These are phyloP conservation scores for Nemania diffusa DNA, from an alignment of 2,329 filamentous ascomycete species.

Conservation along the genomic window DNA sequence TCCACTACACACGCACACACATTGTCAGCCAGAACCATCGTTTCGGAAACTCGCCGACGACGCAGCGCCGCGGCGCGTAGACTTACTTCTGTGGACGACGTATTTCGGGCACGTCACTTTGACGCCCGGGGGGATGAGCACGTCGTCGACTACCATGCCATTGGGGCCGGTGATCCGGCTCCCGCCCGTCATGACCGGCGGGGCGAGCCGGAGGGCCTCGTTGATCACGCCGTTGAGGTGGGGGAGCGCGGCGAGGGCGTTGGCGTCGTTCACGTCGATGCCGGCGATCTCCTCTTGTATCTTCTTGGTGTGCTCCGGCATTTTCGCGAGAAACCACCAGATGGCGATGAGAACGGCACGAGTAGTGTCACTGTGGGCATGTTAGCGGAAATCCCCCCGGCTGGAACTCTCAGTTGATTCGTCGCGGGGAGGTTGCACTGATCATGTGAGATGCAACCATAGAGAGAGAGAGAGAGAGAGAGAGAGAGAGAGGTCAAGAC, in stretches of 20 bases:
- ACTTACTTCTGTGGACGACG: constrained; percentile 39
- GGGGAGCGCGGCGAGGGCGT: constrained; percentile 29
- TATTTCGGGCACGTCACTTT: constrained; percentile 38
- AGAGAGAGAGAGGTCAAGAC: constrained; percentile 12
- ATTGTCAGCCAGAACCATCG: no score
- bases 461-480: neutral
- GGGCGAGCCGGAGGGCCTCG: constrained; percentile 34
- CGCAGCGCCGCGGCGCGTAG: no score
- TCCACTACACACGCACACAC: constrained; percentile 31
- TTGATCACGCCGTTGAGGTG: constrained; percentile 38
- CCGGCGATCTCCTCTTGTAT: constrained; percentile 29
- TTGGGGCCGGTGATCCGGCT: constrained; percentile 35
- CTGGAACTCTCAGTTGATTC: no score
- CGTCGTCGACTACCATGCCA: constrained; percentile 30
- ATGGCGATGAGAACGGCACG: constrained; percentile 34
- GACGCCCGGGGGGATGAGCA: constrained; percentile 33
- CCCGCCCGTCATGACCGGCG: constrained; percentile 35
- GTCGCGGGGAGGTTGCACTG: no score
- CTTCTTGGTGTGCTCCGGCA: constrained; percentile 33
- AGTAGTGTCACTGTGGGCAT: constrained; percentile 35
- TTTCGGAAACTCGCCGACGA: no score
- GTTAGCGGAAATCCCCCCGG: neutral
- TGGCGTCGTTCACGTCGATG: constrained; percentile 28
- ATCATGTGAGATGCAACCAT: neutral
- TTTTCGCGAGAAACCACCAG: constrained; percentile 37